These are phyloP conservation scores for Fusarium sp. DNA, from an alignment of 2,329 filamentous ascomycete species.

Conservation along the genomic window DNA sequence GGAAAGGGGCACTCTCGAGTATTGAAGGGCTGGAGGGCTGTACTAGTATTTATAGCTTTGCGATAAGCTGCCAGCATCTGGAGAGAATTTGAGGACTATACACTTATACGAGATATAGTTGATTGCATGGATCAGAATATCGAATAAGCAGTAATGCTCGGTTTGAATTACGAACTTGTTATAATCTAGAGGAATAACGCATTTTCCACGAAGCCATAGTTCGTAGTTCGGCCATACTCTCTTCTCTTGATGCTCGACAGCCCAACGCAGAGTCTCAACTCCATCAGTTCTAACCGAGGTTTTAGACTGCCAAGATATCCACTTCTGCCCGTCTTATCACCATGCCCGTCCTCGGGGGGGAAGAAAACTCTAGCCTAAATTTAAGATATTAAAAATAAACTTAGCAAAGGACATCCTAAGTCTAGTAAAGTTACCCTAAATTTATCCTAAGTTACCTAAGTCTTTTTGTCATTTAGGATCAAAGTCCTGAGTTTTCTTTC, in stretches of 20 bases:
- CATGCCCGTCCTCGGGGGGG: no score
- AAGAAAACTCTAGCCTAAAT: no score
- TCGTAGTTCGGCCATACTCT: not conserved
- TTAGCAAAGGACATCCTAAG: no score
- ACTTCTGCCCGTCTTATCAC: not conserved
- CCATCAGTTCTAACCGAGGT: not conserved
- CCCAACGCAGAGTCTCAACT: not conserved
- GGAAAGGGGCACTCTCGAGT: not conserved
- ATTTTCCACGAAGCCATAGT: no score
- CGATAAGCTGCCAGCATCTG: not conserved
- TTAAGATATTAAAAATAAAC: no score
- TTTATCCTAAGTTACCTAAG: no score
- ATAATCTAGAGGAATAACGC: not conserved
- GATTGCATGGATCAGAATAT: not conserved
- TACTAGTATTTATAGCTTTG: not conserved
- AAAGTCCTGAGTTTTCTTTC: no score
- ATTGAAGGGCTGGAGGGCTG: not conserved
- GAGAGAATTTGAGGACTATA: not conserved
- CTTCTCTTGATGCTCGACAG: not conserved
- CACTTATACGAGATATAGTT: not conserved
- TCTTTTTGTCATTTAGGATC: no score
- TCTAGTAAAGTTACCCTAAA: no score
- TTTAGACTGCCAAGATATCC: not conserved
- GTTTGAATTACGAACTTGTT: not conserved
- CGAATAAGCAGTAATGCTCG: accelerated